Conservation (phyloP, 1,139 yeast species). For the Kodamaea derodonti region DNA sequence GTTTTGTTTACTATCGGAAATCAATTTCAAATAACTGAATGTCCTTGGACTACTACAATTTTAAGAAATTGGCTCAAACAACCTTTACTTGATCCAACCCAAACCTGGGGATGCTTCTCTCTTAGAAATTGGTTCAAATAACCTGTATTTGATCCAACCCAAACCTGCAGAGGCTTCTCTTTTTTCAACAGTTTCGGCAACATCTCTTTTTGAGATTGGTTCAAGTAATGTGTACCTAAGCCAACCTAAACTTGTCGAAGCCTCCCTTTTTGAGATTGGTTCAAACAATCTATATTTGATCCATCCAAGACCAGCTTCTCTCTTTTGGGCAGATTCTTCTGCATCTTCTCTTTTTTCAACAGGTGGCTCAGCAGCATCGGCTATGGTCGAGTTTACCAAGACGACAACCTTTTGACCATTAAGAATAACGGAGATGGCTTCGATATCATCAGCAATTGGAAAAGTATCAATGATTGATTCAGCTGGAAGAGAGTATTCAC, state of each 20-base stretch:
- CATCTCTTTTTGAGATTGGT: conserved; percentile 12
- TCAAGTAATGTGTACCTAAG: conserved; percentile 10
- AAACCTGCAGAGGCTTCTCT: conserved; percentile 4
- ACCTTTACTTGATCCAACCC: conserved; percentile 14
- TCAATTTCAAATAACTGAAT: too few relatives aligned
- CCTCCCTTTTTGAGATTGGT: conserved; percentile 15
- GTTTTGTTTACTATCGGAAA: too few relatives aligned
- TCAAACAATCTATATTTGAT: conserved; percentile 13
- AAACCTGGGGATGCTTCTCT: neutral
- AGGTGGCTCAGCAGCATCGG: conserved; percentile 3
- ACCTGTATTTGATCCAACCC: conserved; percentile 13
- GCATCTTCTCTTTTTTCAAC: conserved; percentile 5
- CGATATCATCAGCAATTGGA: conserved; percentile 13
- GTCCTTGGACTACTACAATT: too few relatives aligned
- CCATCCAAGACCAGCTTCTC: conserved; percentile 6
- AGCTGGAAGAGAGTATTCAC: conserved; percentile 11
- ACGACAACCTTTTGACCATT: conserved; percentile 16
- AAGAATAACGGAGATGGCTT: conserved; percentile 13
- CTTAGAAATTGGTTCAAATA: conserved; percentile 14
- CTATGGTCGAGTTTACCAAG: conserved; percentile 17
- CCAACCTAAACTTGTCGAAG: conserved; percentile 14
- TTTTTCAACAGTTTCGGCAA: conserved; percentile 13
- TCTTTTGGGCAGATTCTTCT: conserved; percentile 1
- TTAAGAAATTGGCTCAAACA: conserved; percentile 15
- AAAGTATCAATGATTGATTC: conserved; percentile 14